Evolutionary conservation across 805 yeast species (phyloP).

Genomic region (Sugiyamaella marilandica): DNA sequence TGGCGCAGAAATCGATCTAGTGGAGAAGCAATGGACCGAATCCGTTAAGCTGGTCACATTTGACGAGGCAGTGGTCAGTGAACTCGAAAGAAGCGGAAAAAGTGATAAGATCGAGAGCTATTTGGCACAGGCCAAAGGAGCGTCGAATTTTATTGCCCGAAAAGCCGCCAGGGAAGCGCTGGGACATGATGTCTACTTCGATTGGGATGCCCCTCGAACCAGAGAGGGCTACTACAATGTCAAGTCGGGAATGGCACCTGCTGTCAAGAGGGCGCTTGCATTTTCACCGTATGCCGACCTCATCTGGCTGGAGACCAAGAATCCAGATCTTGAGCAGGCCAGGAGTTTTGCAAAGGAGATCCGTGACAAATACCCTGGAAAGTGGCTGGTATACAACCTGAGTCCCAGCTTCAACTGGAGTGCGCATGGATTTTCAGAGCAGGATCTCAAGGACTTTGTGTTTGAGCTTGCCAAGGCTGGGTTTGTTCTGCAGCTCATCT

Average conservation of each 20-base stretch:
- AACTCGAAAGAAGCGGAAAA: constrained; percentile 28
- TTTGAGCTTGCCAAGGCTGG: constrained; percentile 54
- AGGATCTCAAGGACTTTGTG: constrained; percentile 45
- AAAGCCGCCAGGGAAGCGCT: constrained; percentile 27
- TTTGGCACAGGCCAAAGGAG: constrained; percentile 27
- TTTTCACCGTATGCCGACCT: constrained; percentile 58
- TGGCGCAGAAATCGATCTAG: constrained; percentile 32
- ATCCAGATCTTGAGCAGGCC: constrained; percentile 52
- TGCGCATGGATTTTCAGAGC: constrained; percentile 48
- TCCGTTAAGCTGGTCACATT: constrained; percentile 42
- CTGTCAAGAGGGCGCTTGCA: constrained; percentile 48
- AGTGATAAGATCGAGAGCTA: constrained; percentile 30
- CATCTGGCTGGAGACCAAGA: constrained; percentile 60
- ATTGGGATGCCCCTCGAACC: constrained; percentile 59
- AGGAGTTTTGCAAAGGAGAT: constrained; percentile 43
- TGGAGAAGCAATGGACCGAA: constrained; percentile 47
- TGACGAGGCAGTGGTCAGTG: constrained; percentile 44
- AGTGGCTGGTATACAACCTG: constrained; percentile 55
- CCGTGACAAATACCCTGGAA: constrained; percentile 45
- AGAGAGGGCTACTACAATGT: constrained; percentile 53
- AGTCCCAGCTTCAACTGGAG: constrained; percentile 61
- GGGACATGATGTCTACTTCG: constrained; percentile 39
- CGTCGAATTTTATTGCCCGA: constrained; percentile 30
- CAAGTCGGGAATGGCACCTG: constrained; percentile 47
- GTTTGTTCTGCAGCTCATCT: constrained; percentile 54